A percentile compares a stretch with the other conserved stretches of the same genome.
Evolutionary conservation across 345 rosid species (phyloP).

Genomic region (Brassica juncea): DNA sequence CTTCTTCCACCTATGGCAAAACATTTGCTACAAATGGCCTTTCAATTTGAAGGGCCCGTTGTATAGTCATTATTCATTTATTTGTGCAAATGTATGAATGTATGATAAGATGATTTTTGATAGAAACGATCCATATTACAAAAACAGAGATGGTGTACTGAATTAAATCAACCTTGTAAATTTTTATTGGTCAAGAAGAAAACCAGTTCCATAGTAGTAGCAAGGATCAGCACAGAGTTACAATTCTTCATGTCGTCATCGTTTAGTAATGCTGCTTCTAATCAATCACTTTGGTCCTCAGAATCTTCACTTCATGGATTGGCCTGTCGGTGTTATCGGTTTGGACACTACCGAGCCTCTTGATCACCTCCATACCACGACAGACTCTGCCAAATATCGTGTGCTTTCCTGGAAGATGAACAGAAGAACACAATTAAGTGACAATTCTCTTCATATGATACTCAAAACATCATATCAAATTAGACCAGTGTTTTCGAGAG

Average conservation of each 20-base stretch:
- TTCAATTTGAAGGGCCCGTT: not conserved
- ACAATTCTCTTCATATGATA: not conserved
- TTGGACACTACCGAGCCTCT: slow-evolving; percentile 96
- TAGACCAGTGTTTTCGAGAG: not conserved
- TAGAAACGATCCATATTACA: slow-evolving; percentile 2
- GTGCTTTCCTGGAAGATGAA: slow-evolving; percentile 66
- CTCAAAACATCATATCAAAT: not conserved
- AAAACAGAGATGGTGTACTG: not conserved
- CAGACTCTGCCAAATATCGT: slow-evolving; percentile 96
- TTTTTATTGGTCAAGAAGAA: slow-evolving; percentile 1
- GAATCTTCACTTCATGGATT: slow-evolving; percentile 93
- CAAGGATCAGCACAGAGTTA: slow-evolving; percentile 23
- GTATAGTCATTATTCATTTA: not conserved
- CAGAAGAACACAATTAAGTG: not conserved
- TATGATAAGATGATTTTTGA: slow-evolving; percentile 8
- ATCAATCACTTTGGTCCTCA: slow-evolving; percentile 76
- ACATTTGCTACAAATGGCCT: slow-evolving; percentile 3
- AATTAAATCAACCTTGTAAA: not conserved
- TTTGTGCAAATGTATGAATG: not conserved
- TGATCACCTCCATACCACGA: slow-evolving; percentile 89
- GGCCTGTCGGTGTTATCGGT: slow-evolving; percentile 96
- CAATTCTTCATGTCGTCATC: slow-evolving; percentile 6
- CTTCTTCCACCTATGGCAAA: too few relatives aligned
- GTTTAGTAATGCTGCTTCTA: slow-evolving; percentile 9
- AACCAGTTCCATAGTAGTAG: not conserved